These are phyloP conservation scores for Tagetes patula DNA, from an alignment of 129 eudicot species.

Conservation along the genomic window DNA sequence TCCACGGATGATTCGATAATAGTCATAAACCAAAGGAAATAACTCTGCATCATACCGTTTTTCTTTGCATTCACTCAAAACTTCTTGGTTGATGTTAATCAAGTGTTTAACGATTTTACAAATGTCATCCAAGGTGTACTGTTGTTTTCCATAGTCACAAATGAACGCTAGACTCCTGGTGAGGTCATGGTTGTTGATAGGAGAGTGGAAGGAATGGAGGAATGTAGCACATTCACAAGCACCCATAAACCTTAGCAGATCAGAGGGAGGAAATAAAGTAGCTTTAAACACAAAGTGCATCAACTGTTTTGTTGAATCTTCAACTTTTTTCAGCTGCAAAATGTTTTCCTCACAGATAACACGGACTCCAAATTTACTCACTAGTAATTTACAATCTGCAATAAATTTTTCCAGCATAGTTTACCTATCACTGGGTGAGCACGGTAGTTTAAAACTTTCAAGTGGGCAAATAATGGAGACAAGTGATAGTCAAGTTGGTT, in stretches of 20 bases:
- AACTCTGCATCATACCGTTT: not conserved
- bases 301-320: not conserved
- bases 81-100: constrained; percentile 16
- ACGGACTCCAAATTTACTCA: constrained; percentile 16
- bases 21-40: constrained; percentile 16
- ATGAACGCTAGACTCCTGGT: too few relatives aligned
- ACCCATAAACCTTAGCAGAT: not conserved
- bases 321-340: not conserved
- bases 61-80: constrained; percentile 7
- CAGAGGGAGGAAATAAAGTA: too few relatives aligned
- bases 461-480: too few relatives aligned
- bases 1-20: constrained; percentile 18
- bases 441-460: too few relatives aligned
- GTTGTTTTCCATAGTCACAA: constrained; percentile 4
- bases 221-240: not conserved
- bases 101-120: not conserved
- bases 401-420: not conserved
- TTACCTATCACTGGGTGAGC: too few relatives aligned
- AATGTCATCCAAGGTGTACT: not conserved
- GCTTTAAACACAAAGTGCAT: not conserved
- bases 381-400: constrained; percentile 17
- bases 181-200: not conserved
- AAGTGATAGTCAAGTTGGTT: too few relatives aligned
- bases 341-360: constrained; percentile 1
- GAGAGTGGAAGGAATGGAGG: not conserved